Conservation (phyloP, 495 filamentous ascomycete species). For the Lasiosphaeriaceae sp. region DNA sequence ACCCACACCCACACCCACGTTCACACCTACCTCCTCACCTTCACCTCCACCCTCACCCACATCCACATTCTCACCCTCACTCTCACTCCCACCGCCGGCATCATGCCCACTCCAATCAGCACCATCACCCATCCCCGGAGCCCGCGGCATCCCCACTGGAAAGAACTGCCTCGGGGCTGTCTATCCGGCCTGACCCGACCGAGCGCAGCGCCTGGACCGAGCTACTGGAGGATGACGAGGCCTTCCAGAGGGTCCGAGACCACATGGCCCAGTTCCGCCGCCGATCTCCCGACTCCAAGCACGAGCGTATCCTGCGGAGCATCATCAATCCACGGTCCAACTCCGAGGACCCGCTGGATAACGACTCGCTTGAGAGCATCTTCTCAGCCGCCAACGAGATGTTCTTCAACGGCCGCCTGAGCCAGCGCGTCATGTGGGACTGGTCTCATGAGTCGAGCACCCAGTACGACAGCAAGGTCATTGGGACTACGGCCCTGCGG, state of each 20-base stretch:
- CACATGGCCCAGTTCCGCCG: conserved; percentile 40
- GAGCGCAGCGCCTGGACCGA: conserved; percentile 21
- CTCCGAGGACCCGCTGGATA: conserved; percentile 43
- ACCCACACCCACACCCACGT: conserved; percentile 3
- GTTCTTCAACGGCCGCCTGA: conserved; percentile 50
- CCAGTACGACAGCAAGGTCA: conserved; percentile 39
- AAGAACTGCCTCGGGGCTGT: conserved; percentile 30
- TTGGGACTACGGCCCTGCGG: conserved; percentile 53
- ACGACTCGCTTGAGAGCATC: conserved; percentile 45
- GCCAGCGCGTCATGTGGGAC: conserved; percentile 49
- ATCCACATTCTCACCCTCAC: background rate
- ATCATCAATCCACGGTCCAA: conserved; percentile 43
- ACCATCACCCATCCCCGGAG: conserved; percentile 7
- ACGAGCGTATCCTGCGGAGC: conserved; percentile 45
- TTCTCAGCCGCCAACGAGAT: conserved; percentile 50
- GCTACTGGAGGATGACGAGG: conserved; percentile 35
- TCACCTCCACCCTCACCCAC: conserved; percentile 5
- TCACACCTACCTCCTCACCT: conserved; percentile 9
- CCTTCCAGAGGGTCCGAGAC: conserved; percentile 35
- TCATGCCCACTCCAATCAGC: background rate
- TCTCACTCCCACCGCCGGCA: background rate
- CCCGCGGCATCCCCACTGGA: conserved; percentile 20
- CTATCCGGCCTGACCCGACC: conserved; percentile 28
- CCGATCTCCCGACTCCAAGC: conserved; percentile 41
- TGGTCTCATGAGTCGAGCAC: conserved; percentile 38